Base-by-base conservation (phyloP, 176 grass and related monocot genomes). In the Lolium perenne region DNA sequence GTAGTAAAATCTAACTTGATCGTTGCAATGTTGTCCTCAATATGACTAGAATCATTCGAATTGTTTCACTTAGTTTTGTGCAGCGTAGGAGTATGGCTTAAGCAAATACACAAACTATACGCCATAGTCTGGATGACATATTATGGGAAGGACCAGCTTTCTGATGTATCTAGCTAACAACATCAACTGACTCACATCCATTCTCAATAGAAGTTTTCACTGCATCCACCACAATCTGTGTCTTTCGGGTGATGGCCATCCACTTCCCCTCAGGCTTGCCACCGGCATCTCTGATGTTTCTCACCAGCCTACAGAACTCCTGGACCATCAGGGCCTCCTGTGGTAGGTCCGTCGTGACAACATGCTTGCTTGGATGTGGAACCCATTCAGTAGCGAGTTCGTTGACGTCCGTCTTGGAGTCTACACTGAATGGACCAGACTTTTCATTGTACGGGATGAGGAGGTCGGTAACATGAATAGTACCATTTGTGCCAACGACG, bases 281-380 rank as follows among this genome's bases (percentile, higher is more conserved):
- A 15, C 80, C 86, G 25, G 69, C 73, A n/a, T 98, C 93, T 10
- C 84, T 80, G 76, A 98, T 91, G 63, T 10, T 45, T 71, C 59
- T 60, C 61, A 87, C 95, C 38, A 95, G 83, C 73, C 89, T 95
- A 0, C 87, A 47, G 41, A 98, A 87, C 82, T 93, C 95, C 87
- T 80, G 72, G 17, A 95, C 83, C 91, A 97, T 97, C 9, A 92
- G 86, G 2, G 83, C 91, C 40, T 98, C 91, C 80, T 98, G 91
- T 3, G 93, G 89, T 15, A 98, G 92, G 3, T 89, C 83, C 7
- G 83, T 87, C 6, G 66, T 26, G 20, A 98, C 77, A 0, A 78
- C 59, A 43, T 90, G 87, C 71, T 91, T 88, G 70, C 87, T 91
- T 1, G 95, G 91, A 46, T 88, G 38, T 6, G 89, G 89, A 48